Evolutionary conservation across 2,329 filamentous ascomycete genomes (phyloP).

Genomic region (Dothideomycetes sp.): DNA sequence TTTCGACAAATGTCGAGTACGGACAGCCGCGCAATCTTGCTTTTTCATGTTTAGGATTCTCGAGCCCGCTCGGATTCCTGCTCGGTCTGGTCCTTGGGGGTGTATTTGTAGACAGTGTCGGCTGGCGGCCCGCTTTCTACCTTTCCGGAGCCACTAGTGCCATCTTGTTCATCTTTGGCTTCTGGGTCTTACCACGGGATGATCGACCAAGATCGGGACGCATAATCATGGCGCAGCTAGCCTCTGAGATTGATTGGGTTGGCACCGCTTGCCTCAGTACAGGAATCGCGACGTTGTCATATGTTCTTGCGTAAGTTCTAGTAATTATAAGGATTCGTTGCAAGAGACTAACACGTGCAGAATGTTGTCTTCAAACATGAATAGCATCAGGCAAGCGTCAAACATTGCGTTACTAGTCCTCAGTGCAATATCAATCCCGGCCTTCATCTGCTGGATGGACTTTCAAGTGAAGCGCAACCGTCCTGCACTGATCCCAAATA

Average conservation of each 20-base stretch:
- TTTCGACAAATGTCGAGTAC: conserved; percentile 39
- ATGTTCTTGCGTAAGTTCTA: conserved; percentile 25
- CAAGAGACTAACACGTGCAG: neutral
- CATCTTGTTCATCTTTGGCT: conserved; percentile 29
- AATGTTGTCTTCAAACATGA: neutral
- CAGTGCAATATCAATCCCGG: conserved; percentile 35
- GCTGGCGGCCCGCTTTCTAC: conserved; percentile 46
- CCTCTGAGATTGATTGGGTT: conserved; percentile 45
- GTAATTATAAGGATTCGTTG: too few relatives aligned
- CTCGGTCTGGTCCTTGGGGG: conserved; percentile 44
- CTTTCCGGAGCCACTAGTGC: conserved; percentile 36
- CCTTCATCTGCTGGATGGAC: conserved; percentile 48
- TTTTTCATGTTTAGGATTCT: conserved; percentile 42
- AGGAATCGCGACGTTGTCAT: conserved; percentile 42
- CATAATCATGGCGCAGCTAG: conserved; percentile 21
- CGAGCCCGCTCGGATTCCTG: conserved; percentile 43
- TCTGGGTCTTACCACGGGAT: conserved; percentile 30
- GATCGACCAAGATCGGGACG: conserved; percentile 21
- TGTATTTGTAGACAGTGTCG: conserved; percentile 38
- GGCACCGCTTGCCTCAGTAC: conserved; percentile 39
- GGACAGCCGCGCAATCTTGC: conserved; percentile 43
- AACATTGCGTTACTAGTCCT: conserved; percentile 35
- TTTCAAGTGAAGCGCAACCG: conserved; percentile 36
- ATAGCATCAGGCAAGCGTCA: conserved; percentile 15
- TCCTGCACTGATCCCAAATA: conserved; percentile 54